Evolutionary conservation across 768 basidiomycete genomes (phyloP), one percentile per base, ranked within the genome.

Genomic region (Polyporus arcularius): DNA sequence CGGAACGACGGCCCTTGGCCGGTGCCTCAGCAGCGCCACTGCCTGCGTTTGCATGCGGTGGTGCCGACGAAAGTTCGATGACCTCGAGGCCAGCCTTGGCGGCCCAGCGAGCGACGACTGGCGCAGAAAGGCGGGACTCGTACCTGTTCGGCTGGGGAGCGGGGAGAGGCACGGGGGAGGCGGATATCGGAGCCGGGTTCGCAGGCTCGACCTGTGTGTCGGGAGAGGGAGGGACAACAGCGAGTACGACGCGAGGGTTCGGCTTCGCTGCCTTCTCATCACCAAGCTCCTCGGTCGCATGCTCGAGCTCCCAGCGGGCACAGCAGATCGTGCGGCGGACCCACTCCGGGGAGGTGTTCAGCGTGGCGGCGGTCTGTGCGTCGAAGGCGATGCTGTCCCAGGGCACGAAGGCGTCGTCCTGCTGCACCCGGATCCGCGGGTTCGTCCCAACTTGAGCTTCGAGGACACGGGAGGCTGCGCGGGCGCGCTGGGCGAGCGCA

Each of bases 391-490:
- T 88, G 57, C 78, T 74, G 72, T 93, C 91, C 92, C 92, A 94
- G 30, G 82, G 83, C 32, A 92, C 86, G 71, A 87, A 93, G 1
- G 90, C 92, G 46, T 90, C 86, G 67, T 94, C 92, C 31, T 84
- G 80, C 73, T 93, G 92, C 16, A 94, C 90, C 9, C 86, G 81
- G 55, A 94, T 90, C 61, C 91, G 87, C 4, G 87, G 82, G 68
- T 94, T 93, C 26, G 85, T 81, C 35, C 92, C 92, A 41, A 94
- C 91, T 73, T 92, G 89, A 0, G 88, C 86, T 72, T 97, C 95
- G 45, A 97, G 82, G 54, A 94, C 87, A 26, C 95, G 88, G 11
- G 94, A 94, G 12, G 94, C 95, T 0, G 88, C 81, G 21, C 95
- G 89, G 2, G 94, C 94, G 30, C 88, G 86, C 69, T 90, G 85